A percentile compares a stretch with the other conserved stretches of the same genome.
Evolutionary conservation across 352 stramenopile genomes (phyloP).

Genomic region (Halophytophthora polymorphica): DNA sequence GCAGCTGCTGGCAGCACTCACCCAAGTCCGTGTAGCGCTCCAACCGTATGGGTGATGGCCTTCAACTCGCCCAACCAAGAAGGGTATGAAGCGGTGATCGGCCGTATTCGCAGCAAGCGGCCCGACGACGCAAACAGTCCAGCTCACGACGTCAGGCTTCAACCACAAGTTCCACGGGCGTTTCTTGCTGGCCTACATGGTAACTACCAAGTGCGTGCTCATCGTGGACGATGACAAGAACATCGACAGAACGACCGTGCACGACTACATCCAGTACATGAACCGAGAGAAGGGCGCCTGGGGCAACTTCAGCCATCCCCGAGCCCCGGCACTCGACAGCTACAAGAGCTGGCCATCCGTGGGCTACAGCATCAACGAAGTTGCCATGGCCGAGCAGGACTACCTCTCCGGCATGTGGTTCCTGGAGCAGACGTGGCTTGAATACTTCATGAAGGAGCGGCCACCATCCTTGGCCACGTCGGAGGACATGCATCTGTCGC

Average conservation of each 20-base stretch:
- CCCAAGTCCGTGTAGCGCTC: constrained; percentile 18
- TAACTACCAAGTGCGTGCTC: constrained; percentile 30
- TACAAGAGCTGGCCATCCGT: constrained; percentile 36
- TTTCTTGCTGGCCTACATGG: constrained; percentile 32
- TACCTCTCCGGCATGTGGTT: constrained; percentile 49
- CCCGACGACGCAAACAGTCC: constrained; percentile 6
- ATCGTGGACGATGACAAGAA: constrained; percentile 29
- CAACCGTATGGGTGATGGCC: constrained; percentile 42
- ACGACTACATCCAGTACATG: constrained; percentile 23
- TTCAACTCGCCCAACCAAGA: constrained; percentile 26
- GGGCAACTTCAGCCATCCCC: constrained; percentile 35
- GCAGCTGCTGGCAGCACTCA: constrained; percentile 23
- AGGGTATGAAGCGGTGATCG: constrained; percentile 25
- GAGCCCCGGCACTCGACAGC: constrained; percentile 14
- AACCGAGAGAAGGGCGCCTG: constrained; percentile 16
- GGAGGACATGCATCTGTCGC: constrained; percentile 44
- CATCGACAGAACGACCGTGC: constrained; percentile 23
- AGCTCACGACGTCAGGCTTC: constrained; percentile 25
- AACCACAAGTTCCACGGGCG: constrained; percentile 33
- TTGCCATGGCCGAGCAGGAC: constrained; percentile 26
- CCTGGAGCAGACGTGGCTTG: constrained; percentile 39
- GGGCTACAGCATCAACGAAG: constrained; percentile 13
- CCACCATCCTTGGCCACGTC: constrained; percentile 30
- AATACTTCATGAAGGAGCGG: constrained; percentile 40
- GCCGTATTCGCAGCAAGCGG: constrained; percentile 6